phyloP scores from a whole-genome alignment of 306 rosid genomes.

The Cucumis sativus region DNA sequence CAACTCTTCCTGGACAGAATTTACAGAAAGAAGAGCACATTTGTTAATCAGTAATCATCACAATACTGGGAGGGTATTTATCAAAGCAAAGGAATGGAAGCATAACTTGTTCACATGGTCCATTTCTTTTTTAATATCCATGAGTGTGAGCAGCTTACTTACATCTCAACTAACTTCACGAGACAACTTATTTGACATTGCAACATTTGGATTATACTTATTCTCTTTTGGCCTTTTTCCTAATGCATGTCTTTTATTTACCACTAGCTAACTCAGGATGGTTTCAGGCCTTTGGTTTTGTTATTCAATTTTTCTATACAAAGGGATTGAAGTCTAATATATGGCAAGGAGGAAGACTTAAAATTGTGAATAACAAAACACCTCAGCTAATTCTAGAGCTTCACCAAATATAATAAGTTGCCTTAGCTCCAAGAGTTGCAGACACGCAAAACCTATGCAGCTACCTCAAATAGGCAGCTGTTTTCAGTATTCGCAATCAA shows the following conservation, averaged over 20 bases:
- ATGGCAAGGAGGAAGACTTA: not conserved
- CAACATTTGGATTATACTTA: too few relatives aligned
- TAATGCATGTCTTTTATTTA: too few relatives aligned
- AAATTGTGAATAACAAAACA: not conserved
- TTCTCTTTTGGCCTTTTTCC: too few relatives aligned
- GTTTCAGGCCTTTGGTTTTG: not conserved
- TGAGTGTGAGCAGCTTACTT: too few relatives aligned
- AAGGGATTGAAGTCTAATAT: not conserved
- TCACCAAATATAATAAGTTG: not conserved
- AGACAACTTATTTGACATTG: too few relatives aligned
- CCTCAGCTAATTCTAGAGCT: not conserved
- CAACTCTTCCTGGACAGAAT: slow-evolving; percentile 51
- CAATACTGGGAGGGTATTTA: not conserved
- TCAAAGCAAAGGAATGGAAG: not conserved
- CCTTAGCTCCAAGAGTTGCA: not conserved
- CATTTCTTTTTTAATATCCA: too few relatives aligned
- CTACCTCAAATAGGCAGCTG: not conserved
- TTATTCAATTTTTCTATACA: not conserved
- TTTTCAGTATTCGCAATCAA: not conserved
- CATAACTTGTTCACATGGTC: not conserved
- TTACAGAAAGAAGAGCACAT: slow-evolving; percentile 1
- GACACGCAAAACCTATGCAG: not conserved
- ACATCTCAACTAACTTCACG: too few relatives aligned
- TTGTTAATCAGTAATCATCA: not conserved
- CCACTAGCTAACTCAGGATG: too few relatives aligned